Percentiles rank a stretch among this genome's conserved stretches.
Conservation (phyloP, 305 asterid species). For the Rubia peregrina region DNA sequence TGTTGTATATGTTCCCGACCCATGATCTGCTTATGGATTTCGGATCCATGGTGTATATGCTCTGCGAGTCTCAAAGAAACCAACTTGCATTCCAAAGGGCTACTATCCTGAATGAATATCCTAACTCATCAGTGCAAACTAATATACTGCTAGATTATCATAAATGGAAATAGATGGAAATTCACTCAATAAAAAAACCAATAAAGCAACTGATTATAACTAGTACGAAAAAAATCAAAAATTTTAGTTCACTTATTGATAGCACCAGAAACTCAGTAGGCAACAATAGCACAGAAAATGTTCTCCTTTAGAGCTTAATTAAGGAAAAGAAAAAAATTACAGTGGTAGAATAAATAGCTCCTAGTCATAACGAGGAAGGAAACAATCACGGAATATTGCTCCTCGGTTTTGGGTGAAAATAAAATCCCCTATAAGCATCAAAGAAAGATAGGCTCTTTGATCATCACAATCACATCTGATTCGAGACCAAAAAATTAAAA, state of each 20-base stretch:
- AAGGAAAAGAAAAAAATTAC: background rate
- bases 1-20: conserved; percentile 37
- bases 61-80: background rate
- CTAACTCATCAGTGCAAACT: background rate
- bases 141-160: background rate
- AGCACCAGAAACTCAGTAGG: background rate
- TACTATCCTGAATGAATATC: background rate
- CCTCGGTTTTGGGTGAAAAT: too few species aligned
- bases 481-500: background rate
- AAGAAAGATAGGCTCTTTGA: background rate
- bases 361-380: background rate
- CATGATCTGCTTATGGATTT: conserved; percentile 26
- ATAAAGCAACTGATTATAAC: background rate
- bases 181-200: background rate
- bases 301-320: background rate
- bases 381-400: too few species aligned
- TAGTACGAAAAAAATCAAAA: background rate
- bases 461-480: background rate
- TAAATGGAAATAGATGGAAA: background rate
- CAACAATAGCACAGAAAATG: background rate
- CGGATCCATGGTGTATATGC: conserved; percentile 24
- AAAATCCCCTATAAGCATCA: background rate
- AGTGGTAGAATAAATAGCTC: background rate
- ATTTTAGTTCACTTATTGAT: background rate
- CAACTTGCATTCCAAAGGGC: background rate